These are phyloP conservation scores for Debaryomycetaceae sp. DNA, from an alignment of 1,139 yeast genomes.

Conservation along the genomic window DNA sequence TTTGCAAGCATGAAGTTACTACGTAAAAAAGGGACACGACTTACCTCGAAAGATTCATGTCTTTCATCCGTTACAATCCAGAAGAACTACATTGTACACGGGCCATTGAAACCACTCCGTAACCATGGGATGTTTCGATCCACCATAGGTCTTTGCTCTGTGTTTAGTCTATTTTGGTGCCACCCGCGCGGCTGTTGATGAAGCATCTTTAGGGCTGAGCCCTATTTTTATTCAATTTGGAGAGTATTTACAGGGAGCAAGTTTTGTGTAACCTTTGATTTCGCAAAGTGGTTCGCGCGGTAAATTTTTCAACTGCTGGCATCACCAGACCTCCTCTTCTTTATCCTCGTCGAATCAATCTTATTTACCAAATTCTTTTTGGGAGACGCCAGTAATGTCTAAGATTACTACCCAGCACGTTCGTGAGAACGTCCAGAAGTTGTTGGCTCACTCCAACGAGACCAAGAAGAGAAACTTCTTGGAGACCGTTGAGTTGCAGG, in stretches of 20 bases:
- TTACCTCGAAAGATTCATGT: too few species aligned
- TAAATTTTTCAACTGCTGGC: constrained; percentile 5
- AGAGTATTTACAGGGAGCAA: background rate
- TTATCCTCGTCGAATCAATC: constrained; percentile 52
- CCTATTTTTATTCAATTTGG: constrained; percentile 1
- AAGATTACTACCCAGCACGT: constrained; percentile 90
- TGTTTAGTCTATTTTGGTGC: too few species aligned
- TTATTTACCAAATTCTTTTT: constrained; percentile 43
- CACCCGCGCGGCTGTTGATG: too few species aligned
- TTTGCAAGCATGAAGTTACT: too few species aligned
- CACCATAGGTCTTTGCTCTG: too few species aligned
- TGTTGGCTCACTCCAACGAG: constrained; percentile 85
- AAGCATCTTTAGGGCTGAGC: constrained; percentile 2
- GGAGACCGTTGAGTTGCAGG: constrained; percentile 99
- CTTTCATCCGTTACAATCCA: too few species aligned
- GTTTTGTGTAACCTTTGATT: constrained; percentile 1
- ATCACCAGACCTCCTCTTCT: constrained; percentile 12
- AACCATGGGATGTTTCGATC: too few species aligned
- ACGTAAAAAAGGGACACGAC: too few species aligned
- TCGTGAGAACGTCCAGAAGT: constrained; percentile 93
- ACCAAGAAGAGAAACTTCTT: constrained; percentile 99
- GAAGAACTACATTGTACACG: too few species aligned
- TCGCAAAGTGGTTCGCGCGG: constrained; percentile 1
- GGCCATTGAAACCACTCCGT: too few species aligned
- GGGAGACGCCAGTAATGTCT: constrained; percentile 89